Base-by-base conservation (phyloP, 2,329 filamentous ascomycete genomes). In the Aspergillus amoenus region DNA sequence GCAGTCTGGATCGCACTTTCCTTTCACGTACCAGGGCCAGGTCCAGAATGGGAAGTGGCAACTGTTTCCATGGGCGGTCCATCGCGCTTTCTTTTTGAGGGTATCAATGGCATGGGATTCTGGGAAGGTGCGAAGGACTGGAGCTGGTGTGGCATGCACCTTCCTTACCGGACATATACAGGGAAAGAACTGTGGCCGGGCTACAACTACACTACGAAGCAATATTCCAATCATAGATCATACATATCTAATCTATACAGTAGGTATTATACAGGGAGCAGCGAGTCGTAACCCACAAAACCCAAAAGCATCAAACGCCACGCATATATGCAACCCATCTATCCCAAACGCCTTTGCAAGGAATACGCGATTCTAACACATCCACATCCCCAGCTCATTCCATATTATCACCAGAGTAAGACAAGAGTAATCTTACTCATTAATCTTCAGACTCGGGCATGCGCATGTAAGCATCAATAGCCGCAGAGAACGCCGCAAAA, bases 391-490 rank as follows among this genome's bases (percentile, higher is more conserved):
- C 15, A 59, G 44, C 22, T 6, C 39, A 32, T 37, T 39, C 15
- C 21, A 30, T 30, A 30, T 9, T 30, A 30, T 3, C 21, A 30
- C 27, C 9, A 30, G 27, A 30, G 27, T 30, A 30, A 30, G 27
- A 30, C 27, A 30, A 4, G 21, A 21, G 4, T 21, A 21, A 11
- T 30, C 27, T 30, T 9, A 30, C 17, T 53, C 34, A 59, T 40
- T 63, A 27, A 11, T 30, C 27, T 1, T 30, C 61, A 37, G 85
- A 64, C 57, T 70, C 70, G 11, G 89, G 89, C 81, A 88, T 88
- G 67, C 90, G 79, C 91, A 97, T 91, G 73, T 91, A 97, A 37
- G 86, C 86, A 81, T 97, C 93, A 72, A 97, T 97, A 0, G 93
- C 93, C 13, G 90, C 87, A 73, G 87, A 90, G 68, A 97, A 97